Evolutionary conservation across 768 basidiomycete species (phyloP), one percentile per base, ranked within the genome.

Genomic region (Gautieria morchelliformis): DNA sequence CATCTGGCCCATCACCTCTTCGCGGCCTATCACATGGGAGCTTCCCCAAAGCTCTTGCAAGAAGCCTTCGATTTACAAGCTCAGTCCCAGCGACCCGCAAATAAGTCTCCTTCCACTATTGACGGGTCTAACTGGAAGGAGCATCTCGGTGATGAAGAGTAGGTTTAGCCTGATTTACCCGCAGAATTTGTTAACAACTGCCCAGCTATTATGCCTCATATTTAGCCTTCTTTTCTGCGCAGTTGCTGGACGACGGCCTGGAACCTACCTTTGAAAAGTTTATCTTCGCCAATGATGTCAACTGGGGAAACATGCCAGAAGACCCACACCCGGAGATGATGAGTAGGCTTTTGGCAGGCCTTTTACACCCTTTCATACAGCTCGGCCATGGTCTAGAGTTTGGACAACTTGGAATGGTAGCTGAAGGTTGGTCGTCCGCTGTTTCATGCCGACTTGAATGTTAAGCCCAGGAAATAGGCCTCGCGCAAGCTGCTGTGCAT

Each of bases 321-420:
- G 64, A 68, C 63, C 11, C 67, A 63, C 71, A 3, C 67, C 73
- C 59, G 65, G 67, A 45, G 53, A 62, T 39, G 50, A 60, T 61
- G 24, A 45, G 44, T 35, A 55, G 63, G 47, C 15, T 57, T 20
- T 22, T 57, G 32, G 56, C 42, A 5, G 59, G 59, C 2, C 63
- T 84, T 8, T 27, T 87, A 5, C 86, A 89, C 62, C 81, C 85
- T 0, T 56, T 86, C 41, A 86, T 88, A 46, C 82, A 87, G 61
- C 61, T 70, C 3, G 85, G 82, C 14, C 79, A 80, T 66, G 85
- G 84, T 3, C 66, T 76, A 3, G 86, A 87, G 65, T 86, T 86
- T 59, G 72, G 74, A 14, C 57, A 83, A 20, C 75, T 78, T 7
- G 85, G 84, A 0, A 66, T 85, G 48, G 67, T 80, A 1, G 79